phyloP scores from a whole-genome alignment of 2,329 filamentous ascomycete species.

The Microdochium nivale region DNA sequence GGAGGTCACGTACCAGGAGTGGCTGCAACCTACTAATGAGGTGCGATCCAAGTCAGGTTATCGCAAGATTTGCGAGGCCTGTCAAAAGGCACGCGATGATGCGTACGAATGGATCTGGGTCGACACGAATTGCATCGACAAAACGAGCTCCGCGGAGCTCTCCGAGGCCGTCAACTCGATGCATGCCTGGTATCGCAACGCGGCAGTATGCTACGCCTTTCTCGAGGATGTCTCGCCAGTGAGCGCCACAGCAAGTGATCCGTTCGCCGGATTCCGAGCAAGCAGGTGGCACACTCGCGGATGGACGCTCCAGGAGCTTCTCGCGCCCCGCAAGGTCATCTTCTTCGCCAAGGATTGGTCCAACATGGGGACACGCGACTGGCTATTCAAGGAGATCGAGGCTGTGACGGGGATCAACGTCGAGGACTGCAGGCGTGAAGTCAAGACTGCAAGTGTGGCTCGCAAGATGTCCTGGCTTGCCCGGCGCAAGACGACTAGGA shows the following conservation, averaged over 20 bases:
- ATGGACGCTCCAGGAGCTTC: constrained; percentile 11
- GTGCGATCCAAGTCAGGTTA: not conserved
- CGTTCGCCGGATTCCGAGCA: not conserved
- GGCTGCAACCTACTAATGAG: not conserved
- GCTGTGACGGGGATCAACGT: constrained; percentile 6
- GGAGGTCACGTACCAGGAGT: constrained; percentile 1
- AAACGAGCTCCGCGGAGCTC: constrained; percentile 8
- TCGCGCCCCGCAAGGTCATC: constrained; percentile 6
- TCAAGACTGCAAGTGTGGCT: not conserved
- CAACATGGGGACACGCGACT: constrained; percentile 3
- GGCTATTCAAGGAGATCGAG: constrained; percentile 2
- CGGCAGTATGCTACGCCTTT: constrained; percentile 1
- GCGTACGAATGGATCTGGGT: constrained; percentile 5
- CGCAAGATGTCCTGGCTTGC: constrained; percentile 9
- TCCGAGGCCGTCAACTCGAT: constrained; percentile 10
- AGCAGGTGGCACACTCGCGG: constrained; percentile 6
- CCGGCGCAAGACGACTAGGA: constrained; percentile 4
- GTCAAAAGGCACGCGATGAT: not conserved
- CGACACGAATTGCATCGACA: constrained; percentile 10
- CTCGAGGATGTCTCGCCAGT: constrained; percentile 5
- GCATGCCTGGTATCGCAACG: constrained; percentile 7
- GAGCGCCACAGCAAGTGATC: not conserved
- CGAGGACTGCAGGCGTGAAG: not conserved
- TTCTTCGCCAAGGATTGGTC: constrained; percentile 10
- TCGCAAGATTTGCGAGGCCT: not conserved